Evolutionary conservation across 768 basidiomycete species (phyloP), one percentile per base, ranked within the genome.

Genomic region (Kwoniella sp.): DNA sequence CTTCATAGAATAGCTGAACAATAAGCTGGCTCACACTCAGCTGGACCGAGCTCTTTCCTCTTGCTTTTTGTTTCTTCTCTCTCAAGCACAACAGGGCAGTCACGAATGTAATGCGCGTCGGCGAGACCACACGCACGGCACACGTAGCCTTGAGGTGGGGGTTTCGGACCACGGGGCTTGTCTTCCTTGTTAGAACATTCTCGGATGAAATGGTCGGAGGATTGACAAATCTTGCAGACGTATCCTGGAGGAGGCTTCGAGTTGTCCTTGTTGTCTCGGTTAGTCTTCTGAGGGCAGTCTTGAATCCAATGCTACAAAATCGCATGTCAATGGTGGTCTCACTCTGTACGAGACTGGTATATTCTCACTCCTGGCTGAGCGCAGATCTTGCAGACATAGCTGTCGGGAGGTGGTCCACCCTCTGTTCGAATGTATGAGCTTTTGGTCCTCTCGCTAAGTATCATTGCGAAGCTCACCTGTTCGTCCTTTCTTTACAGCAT

Each of bases 121-220:
- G 89, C 89, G 74, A 90, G 91, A 41, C 90, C 92, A 79, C 94
- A 98, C 1, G 92, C 92, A 41, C 91, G 86, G 81, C 94, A 98
- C 13, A 90, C 86, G 73, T 98, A 98, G 4, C 73, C 71, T 55
- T 54, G 58, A 8, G 74, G 69, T 4, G 74, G 76, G 1, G 70
- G 65, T 58, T 61, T 63, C 15, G 58, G 58, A n/a, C 69, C 71
- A 30, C 67, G 53, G 11, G 64, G 45, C 31, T 50, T 53, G n/a
- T 63, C 86, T 12, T 90, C 85, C 77, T 86, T 86, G 11, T 88
- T 88, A 1, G 94, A 93, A 81, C 93, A 95, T 77, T 95, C 92
- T 38, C 90, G 88, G 60, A 95, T 86, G 73, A 90, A 87, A 78
- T 96, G 93, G 30, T 89, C 92, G 41, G 89, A 84, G 47, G 84